These are phyloP conservation scores for Candida morakotiae DNA, from an alignment of 805 yeast species.

Conservation along the genomic window DNA sequence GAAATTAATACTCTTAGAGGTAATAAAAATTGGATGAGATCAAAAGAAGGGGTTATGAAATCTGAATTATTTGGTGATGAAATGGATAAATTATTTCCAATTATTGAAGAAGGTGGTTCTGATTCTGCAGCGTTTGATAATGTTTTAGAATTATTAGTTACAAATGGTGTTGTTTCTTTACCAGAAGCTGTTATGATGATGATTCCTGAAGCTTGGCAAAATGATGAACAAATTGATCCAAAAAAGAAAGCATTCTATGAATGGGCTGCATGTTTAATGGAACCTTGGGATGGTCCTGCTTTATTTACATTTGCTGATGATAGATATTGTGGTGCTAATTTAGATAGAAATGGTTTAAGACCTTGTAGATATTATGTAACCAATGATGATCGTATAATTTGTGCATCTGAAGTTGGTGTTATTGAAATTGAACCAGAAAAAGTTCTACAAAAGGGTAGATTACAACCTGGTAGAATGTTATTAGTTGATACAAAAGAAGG, in stretches of 20 bases:
- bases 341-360: slow-evolving; percentile 95
- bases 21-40: slow-evolving; percentile 98
- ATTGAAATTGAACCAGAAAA: slow-evolving; percentile 81
- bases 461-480: slow-evolving; percentile 94
- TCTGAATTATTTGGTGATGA: slow-evolving; percentile 87
- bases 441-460: slow-evolving; percentile 85
- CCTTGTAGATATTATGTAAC: slow-evolving; percentile 98
- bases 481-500: slow-evolving; percentile 93
- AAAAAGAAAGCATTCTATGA: slow-evolving; percentile 93
- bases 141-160: slow-evolving; percentile 84
- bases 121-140: slow-evolving; percentile 98
- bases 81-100: slow-evolving; percentile 85
- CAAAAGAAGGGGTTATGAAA: slow-evolving; percentile 95
- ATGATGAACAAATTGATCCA: slow-evolving; percentile 81
- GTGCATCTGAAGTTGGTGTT: slow-evolving; percentile 98
- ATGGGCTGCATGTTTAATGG: slow-evolving; percentile 99
- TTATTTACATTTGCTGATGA: slow-evolving; percentile 95
- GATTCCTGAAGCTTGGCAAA: slow-evolving; percentile 98
- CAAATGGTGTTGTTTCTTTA: slow-evolving; percentile 84
- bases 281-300: slow-evolving; percentile 99
- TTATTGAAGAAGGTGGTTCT: slow-evolving; percentile 97
- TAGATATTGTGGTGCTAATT: slow-evolving; percentile 95
- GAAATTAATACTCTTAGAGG: slow-evolving; percentile 97
- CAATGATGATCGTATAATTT: slow-evolving; percentile 89
- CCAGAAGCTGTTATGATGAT: slow-evolving; percentile 97